Evolutionary conservation across 805 yeast species (phyloP).

Genomic region (Saturnispora diversa): DNA sequence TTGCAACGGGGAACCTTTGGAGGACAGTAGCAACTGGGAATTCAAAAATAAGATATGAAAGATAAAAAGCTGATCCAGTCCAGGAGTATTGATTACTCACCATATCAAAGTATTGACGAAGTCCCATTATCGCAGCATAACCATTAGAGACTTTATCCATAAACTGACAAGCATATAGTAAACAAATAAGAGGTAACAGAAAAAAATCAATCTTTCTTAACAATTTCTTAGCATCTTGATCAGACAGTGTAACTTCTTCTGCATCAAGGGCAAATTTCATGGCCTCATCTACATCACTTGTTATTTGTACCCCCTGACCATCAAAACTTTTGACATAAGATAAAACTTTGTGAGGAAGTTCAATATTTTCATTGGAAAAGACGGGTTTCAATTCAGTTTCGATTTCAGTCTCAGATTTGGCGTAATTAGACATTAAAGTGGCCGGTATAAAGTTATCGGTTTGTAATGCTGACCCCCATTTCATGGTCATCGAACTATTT

Average conservation of each 20-base stretch:
- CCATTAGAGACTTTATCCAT: slow-evolving; percentile 38
- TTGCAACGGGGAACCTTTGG: slow-evolving; percentile 32
- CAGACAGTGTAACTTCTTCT: slow-evolving; percentile 8
- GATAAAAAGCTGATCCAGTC: slow-evolving; percentile 31
- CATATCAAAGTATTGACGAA: slow-evolving; percentile 33
- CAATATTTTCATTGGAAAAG: slow-evolving; percentile 9
- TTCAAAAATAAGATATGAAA: slow-evolving; percentile 41
- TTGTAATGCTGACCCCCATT: no score
- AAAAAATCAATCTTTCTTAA: slow-evolving; percentile 30
- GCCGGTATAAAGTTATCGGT: neutral
- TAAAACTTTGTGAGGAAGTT: slow-evolving; percentile 2
- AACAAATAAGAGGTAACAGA: slow-evolving; percentile 28
- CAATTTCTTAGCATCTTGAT: slow-evolving; percentile 11
- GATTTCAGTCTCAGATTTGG: no score
- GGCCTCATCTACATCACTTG: slow-evolving; percentile 14
- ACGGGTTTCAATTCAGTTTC: no score
- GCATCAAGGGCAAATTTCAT: slow-evolving; percentile 12
- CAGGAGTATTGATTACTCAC: slow-evolving; percentile 42
- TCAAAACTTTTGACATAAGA: neutral
- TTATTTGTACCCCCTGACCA: slow-evolving; percentile 7
- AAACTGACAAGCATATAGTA: slow-evolving; percentile 24
- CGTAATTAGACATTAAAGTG: neutral
- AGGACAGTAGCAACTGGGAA: slow-evolving; percentile 37
- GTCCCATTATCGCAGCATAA: slow-evolving; percentile 41
- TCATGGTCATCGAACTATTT: neutral